Evolutionary conservation across 768 basidiomycete species (phyloP).

Genomic region (Trichaptum fuscoviolaceum): DNA sequence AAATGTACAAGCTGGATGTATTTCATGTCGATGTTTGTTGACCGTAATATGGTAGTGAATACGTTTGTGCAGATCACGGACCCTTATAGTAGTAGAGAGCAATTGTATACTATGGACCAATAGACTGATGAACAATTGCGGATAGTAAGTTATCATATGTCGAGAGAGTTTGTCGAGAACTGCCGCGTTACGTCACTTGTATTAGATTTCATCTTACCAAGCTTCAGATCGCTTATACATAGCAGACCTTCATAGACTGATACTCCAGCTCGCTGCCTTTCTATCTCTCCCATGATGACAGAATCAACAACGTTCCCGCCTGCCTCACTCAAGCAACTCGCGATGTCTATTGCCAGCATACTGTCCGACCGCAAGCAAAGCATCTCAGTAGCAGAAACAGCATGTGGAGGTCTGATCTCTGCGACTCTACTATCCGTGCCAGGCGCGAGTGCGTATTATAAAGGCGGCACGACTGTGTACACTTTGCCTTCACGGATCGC

Average conservation of each 20-base stretch:
- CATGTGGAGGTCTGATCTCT: constrained; percentile 19
- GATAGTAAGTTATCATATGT: neutral
- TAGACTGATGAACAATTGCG: neutral
- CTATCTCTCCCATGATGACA: neutral
- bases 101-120: too few species aligned
- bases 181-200: neutral
- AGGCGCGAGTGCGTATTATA: constrained; percentile 17
- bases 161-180: neutral
- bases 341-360: constrained; percentile 14
- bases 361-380: constrained; percentile 14
- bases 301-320: constrained; percentile 13
- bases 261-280: neutral
- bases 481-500: constrained; percentile 13
- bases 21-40: too few species aligned
- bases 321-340: constrained; percentile 13
- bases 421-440: constrained; percentile 16
- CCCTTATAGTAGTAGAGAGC: too few species aligned
- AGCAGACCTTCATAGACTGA: neutral
- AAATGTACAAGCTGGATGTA: too few species aligned
- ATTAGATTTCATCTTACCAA: neutral
- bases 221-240: neutral
- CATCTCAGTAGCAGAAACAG: constrained; percentile 18
- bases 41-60: too few species aligned
- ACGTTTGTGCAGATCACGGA: too few species aligned
- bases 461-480: constrained; percentile 18